phyloP scores from a whole-genome alignment of 2,329 filamentous ascomycete genomes.

The Colletotrichum graminicola region DNA sequence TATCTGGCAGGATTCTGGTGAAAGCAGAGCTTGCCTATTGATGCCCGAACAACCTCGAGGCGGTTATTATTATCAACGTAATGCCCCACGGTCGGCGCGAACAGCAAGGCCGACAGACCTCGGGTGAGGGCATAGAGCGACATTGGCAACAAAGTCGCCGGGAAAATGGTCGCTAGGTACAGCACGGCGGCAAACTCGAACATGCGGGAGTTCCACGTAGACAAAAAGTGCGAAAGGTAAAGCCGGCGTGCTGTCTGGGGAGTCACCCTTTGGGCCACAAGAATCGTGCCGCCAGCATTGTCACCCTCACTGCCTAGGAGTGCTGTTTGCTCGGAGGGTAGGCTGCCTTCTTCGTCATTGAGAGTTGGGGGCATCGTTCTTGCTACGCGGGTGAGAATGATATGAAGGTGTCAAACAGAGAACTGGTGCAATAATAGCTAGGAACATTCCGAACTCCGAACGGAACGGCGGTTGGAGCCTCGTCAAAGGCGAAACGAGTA shows the following conservation, averaged over 20 bases:
- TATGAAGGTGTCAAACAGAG: background rate
- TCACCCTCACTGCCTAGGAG: background rate
- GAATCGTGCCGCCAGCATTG: background rate
- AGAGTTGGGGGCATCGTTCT: background rate
- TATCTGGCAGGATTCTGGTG: too few relatives aligned
- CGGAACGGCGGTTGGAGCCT: background rate
- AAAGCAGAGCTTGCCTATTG: constrained; percentile 43
- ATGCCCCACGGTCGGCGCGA: constrained; percentile 59
- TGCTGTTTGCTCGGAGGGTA: background rate
- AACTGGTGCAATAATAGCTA: too few relatives aligned
- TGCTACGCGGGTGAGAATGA: background rate
- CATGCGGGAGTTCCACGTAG: constrained; percentile 62
- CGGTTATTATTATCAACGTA: constrained; percentile 61
- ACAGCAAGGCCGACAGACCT: constrained; percentile 24
- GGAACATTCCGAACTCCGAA: background rate
- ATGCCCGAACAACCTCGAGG: constrained; percentile 53
- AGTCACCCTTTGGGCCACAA: background rate
- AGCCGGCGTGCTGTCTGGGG: constrained; percentile 43
- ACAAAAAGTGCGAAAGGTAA: constrained; percentile 60
- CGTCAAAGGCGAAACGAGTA: too few relatives aligned
- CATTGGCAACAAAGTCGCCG: constrained; percentile 64
- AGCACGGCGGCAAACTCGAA: constrained; percentile 63
- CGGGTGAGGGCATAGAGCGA: constrained; percentile 63
- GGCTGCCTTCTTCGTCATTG: background rate
- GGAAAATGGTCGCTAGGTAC: constrained; percentile 58